phyloP scores from a whole-genome alignment of 1,284 basidiomycete genomes.

The Cryptococcus wingfieldii region DNA sequence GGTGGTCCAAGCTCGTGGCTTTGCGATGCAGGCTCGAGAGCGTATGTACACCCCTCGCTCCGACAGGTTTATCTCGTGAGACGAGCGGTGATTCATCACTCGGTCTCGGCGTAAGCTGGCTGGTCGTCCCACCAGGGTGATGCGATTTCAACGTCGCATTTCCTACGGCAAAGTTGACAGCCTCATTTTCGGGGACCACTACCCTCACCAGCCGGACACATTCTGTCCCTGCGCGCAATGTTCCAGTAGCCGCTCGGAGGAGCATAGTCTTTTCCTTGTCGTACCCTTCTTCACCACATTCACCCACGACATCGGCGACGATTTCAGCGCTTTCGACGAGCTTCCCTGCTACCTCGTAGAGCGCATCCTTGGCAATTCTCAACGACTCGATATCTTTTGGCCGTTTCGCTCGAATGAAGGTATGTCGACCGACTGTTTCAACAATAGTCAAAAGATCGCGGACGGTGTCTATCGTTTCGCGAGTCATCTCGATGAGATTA shows the following conservation, averaged over 20 bases:
- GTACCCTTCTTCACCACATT: constrained; percentile 57
- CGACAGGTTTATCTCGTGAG: constrained; percentile 26
- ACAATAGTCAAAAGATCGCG: constrained; percentile 88
- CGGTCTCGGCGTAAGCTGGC: constrained; percentile 15
- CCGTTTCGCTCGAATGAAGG: constrained; percentile 52
- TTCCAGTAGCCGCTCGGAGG: constrained; percentile 76
- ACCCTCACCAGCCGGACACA: constrained; percentile 78
- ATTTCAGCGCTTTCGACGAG: constrained; percentile 77
- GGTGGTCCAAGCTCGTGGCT: constrained; percentile 48
- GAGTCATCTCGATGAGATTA: constrained; percentile 86
- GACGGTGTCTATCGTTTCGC: constrained; percentile 88
- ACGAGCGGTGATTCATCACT: constrained; percentile 11
- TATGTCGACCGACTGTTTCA: constrained; percentile 70
- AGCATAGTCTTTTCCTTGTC: constrained; percentile 70
- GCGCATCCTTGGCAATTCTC: constrained; percentile 66
- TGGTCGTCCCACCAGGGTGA: background rate
- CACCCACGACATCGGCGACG: constrained; percentile 57
- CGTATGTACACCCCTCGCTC: constrained; percentile 45
- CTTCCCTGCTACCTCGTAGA: constrained; percentile 80
- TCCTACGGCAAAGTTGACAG: background rate
- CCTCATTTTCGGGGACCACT: constrained; percentile 54
- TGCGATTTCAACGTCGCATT: constrained; percentile 11
- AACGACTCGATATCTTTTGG: constrained; percentile 56
- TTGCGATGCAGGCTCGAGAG: constrained; percentile 52
- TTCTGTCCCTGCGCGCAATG: constrained; percentile 81